Conservation (phyloP, 2,329 filamentous ascomycete genomes). For the Claviceps paspali region DNA sequence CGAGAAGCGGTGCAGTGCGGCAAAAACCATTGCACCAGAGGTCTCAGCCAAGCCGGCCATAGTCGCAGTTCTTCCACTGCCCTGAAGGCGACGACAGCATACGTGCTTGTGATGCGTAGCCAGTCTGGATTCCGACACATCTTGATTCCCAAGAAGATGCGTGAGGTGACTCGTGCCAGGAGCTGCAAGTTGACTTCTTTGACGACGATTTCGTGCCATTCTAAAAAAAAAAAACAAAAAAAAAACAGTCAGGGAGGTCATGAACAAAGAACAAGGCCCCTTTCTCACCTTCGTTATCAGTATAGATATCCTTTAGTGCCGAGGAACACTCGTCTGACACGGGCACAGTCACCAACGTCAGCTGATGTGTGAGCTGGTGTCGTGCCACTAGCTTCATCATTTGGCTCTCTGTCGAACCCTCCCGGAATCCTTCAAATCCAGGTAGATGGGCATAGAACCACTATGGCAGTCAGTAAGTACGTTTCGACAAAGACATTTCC, state of each 20-base stretch:
- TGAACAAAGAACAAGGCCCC: too few species aligned
- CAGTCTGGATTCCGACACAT: slow-evolving; percentile 31
- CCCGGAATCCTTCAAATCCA: background rate
- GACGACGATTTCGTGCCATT: background rate
- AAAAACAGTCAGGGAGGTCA: too few species aligned
- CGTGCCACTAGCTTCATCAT: slow-evolving; percentile 1
- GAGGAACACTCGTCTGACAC: background rate
- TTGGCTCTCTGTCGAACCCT: background rate
- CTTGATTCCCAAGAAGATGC: slow-evolving; percentile 30
- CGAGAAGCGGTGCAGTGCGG: slow-evolving; percentile 7
- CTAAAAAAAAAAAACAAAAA: background rate
- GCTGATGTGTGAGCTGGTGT: slow-evolving; percentile 1
- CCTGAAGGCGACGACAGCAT: slow-evolving; percentile 24
- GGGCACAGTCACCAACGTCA: slow-evolving; percentile 1
- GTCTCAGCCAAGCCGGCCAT: slow-evolving; percentile 8
- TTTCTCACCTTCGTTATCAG: background rate
- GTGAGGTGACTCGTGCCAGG: slow-evolving; percentile 32
- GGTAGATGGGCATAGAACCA: slow-evolving; percentile 3
- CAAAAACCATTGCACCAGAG: slow-evolving; percentile 9
- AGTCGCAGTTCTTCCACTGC: slow-evolving; percentile 7
- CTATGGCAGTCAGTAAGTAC: background rate
- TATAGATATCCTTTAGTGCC: background rate
- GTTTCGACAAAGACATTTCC: background rate
- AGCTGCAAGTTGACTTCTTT: slow-evolving; percentile 9
- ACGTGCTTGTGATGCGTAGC: slow-evolving; percentile 28